Evolutionary conservation across 805 yeast species (phyloP), one percentile per base, ranked within the genome.

Genomic region (Candida tammaniensis): DNA sequence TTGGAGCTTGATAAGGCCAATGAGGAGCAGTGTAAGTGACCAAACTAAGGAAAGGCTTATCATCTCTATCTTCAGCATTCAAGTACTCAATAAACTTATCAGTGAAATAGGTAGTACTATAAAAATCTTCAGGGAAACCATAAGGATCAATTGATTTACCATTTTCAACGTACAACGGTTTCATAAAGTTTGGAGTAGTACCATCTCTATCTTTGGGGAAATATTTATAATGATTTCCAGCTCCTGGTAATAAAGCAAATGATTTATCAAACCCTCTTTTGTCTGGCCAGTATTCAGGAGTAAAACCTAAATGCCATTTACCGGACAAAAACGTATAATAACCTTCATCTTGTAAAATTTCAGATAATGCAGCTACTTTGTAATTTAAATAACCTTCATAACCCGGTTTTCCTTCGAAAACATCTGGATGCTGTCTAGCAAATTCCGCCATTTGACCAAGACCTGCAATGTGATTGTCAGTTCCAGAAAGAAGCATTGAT

Each of bases 1-100:
- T 52, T 5, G 80, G 80, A 1, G 82, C 82, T 51, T 77, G 82
- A 46, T 68, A 64, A 8, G 83, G 83, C 82, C 83, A 78, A 48
- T 77, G 82, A 3, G 82, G 83, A 1, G 83, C 82, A 4, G 81
- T 75, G 45, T 73, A 76, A 5, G 82, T 77, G 37, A 78, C 55
- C 16, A 61, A 52, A 3, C 78, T 76, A 37, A 76, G 72, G 41
- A 73, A 77, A 7, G 82, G 82, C 44, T 71, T 56, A n/a, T 57
- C 72, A 4, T 47, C 44, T 31, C 74, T 54, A 10, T 51, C 43
- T 18, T 46, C 40, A 9, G 28, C 30, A 30, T 53, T 46, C 35
- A 70, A 47, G 27, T 53, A 64, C 17, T 64, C 68, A 25, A 74
- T 39, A 9, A 61, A 64, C 40, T 61, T 68, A 31, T 62, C 63